Evolutionary conservation across 768 basidiomycete genomes (phyloP), one percentile per base, ranked within the genome.

Genomic region (Podaxis carcinomalis): DNA sequence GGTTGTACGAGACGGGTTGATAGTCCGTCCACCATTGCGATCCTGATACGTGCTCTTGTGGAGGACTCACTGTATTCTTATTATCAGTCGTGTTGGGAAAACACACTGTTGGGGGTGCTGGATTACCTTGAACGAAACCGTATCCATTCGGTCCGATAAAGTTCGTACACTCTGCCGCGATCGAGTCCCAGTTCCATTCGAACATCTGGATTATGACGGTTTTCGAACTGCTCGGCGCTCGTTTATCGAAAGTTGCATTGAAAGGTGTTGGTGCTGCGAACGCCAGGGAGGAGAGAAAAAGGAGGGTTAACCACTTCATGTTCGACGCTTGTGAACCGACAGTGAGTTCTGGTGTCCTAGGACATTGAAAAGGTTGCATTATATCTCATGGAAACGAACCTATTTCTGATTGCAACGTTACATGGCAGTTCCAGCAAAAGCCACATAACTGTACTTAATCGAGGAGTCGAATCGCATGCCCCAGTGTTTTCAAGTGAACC

Each of bases 21-120:
- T 90, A 89, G 67, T 88, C 87, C 0, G 87, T 89, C 87, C 87
- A 89, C 88, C 88, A 89, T 65, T 87, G 78, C 2, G 73, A 10
- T 3, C 87, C 87, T 13, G 72, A 65, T 46, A 88, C 71, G 65
- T 87, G 86, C 64, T 88, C 87, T 59, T 78, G 76, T 2, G 86
- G 76, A 0, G 84, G 84, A 67, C 78, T 80, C 50, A 78, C 79
- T 79, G 36, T 32, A 14, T 2, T 4, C 25, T 49, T 23, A 14
- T 42, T 7, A 11, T 23, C 21, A 49, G 9, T 23, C 21, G 23
- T 14, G 19, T 9, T 4, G 19, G 49, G 49, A 23, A 57, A n/a
- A 2, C 4, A 4, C 2, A 19, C 40, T 7, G 19, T 28, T n/a
- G n/a, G 21, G 21, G 9, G 3, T 19, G 36, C 3, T 36, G 16